Base-by-base conservation (phyloP, 305 asterid species). In the Fraxinus greggii region DNA sequence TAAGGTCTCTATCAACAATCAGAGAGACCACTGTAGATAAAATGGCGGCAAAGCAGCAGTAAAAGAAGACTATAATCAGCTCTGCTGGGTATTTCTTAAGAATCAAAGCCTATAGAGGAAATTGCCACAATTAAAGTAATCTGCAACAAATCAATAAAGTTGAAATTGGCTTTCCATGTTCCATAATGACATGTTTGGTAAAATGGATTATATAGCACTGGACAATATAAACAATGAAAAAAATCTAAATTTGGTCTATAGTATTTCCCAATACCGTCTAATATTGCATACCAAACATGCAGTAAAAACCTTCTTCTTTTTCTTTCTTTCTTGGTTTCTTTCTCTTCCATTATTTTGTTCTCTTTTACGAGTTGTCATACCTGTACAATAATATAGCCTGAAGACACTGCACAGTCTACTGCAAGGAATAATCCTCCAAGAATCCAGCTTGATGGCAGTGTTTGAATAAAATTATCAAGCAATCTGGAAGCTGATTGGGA, bases 1-100 rank as follows among this genome's bases (percentile, higher is more conserved):
- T 92, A 65, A 79, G 80, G 83, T 92, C 93, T 69, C 75, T 72
- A 82, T 86, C 97, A 67, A 88, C 87, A 56, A 92, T 70, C 80
- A 93, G 86, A 81, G 97, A 91, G 42, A 88, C 89, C 6, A 72
- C 19, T 4, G 92, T 81, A 17, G 99, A 91, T 69, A 95, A 81
- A 85, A 95, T 87, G 87, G 97, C 90, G 29, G 95, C 93, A 89
- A 93, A 95, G 84, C 90, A 90, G 92, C 95, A 91, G 90, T 92
- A 95, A 84, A 95, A 92, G 94, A 90, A 92, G 79, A 94, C 97
- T 81, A 94, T 84, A 78, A 92, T 88, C 89, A 94, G 86, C 90
- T 93, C 98, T 9, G 94, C 97, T 13, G 97, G 94, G 79, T 84
- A 92, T 28, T 63, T 88, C 89, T 79, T 85, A 32, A 95, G 94